A percentile compares a stretch with the other conserved stretches of the same genome.
phyloP scores from a whole-genome alignment of 2,329 filamentous ascomycete species.

The Neopestalotiopsis sp. region DNA sequence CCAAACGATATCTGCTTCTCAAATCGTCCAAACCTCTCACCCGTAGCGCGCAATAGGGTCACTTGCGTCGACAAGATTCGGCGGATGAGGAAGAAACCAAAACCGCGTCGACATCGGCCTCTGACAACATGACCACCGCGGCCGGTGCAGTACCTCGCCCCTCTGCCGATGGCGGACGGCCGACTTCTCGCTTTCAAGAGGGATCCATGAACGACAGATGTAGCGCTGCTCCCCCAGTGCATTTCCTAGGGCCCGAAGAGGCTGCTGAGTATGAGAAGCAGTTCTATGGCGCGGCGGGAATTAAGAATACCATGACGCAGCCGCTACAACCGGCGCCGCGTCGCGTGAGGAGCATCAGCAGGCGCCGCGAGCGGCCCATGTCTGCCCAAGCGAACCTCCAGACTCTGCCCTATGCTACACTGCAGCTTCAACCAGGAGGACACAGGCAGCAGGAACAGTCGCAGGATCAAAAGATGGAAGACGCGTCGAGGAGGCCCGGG shows the following conservation, averaged over 20 bases:
- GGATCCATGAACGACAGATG: constrained; percentile 86
- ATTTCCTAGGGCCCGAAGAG: constrained; percentile 58
- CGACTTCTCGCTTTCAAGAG: constrained; percentile 66
- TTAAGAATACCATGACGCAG: not conserved
- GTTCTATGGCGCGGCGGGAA: constrained; percentile 28
- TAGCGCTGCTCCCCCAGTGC: constrained; percentile 71
- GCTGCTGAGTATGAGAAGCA: constrained; percentile 34
- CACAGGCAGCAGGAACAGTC: not conserved
- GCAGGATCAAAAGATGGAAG: constrained; percentile 7
- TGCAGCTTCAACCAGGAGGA: constrained; percentile 11
- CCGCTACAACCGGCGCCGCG: not conserved
- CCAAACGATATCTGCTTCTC: not conserved
- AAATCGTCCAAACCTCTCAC: not conserved
- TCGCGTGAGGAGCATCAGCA: constrained; percentile 9
- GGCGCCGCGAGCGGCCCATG: constrained; percentile 23
- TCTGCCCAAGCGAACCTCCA: constrained; percentile 28
- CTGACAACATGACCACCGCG: constrained; percentile 25
- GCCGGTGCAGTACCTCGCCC: constrained; percentile 23
- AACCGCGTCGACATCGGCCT: not conserved
- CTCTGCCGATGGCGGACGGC: constrained; percentile 30
- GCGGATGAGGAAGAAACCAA: not conserved
- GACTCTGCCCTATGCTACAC: constrained; percentile 16
- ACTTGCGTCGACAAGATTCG: constrained; percentile 1
- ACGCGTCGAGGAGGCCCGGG: constrained; percentile 32
- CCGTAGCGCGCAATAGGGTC: not conserved